Evolutionary conservation across 106 monocot genomes (phyloP), one percentile per base, ranked within the genome.

Genomic region (Gastrodia elata): DNA sequence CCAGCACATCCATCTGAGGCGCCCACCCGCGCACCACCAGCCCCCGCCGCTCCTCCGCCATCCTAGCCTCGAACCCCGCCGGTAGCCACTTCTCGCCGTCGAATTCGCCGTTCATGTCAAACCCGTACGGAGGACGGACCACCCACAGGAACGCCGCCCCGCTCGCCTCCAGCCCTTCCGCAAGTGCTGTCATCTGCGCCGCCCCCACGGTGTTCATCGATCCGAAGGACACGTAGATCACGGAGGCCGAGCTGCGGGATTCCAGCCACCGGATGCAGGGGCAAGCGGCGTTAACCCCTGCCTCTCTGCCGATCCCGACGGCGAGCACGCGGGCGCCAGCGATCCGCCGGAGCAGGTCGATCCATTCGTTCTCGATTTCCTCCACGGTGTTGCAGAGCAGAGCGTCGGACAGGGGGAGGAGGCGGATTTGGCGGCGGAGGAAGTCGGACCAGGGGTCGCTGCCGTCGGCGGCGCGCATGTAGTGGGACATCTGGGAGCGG

Each of bases 161-260:
- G 65, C 84, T 84, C 8, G 73, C 73, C 68, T 84, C 87, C 20
- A 87, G 68, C 10, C 81, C 87, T 5, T 38, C 15, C 25, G 87
- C 87, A 18, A 87, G 74, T 52, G 68, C 78, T 79, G 43, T 74
- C 81, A 84, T 87, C 56, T 87, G 87, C 24, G 74, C 22, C 2
- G 75, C 48, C 4, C 26, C 8, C 18, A 87, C 52, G 3, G 73
- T 72, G 69, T 71, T 74, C 68, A 79, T 76, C 1, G 84, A 87
- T 18, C 87, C 87, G 41, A 87, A 87, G 0, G 81, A 81, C 3
- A 87, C 44, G 76, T 82, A 87, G 5, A 87, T 30, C 6, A 87
- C 82, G 2, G 84, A 84, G 8, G 64, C 80, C 2, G 79, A 74
- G 34, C 55, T 46, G 1, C 82, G 84, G 0, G 14, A 8, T 39